These are phyloP conservation scores for Globisporangium acanthophoron DNA, from an alignment of 352 stramenopile species.

Conservation along the genomic window DNA sequence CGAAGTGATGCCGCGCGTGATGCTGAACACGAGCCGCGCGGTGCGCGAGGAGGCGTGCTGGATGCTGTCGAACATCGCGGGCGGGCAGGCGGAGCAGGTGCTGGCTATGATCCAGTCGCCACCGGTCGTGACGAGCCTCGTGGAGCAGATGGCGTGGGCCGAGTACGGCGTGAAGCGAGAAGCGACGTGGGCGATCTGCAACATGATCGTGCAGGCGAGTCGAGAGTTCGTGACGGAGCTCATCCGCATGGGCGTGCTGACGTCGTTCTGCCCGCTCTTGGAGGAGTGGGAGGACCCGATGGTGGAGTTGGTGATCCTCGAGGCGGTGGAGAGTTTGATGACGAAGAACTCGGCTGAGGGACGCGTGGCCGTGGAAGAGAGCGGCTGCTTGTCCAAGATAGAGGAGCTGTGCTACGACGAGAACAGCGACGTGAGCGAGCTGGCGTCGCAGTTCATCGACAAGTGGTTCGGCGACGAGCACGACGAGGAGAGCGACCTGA, in stretches of 20 bases:
- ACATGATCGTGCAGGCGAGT: conserved; percentile 73
- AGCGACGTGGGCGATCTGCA: conserved; percentile 84
- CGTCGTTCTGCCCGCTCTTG: conserved; percentile 63
- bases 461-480: conserved; percentile 63
- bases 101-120: conserved; percentile 68
- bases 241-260: conserved; percentile 66
- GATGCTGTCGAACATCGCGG: conserved; percentile 86
- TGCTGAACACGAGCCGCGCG: conserved; percentile 71
- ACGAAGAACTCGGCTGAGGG: conserved; percentile 58
- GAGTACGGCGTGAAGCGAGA: conserved; percentile 83
- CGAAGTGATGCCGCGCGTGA: conserved; percentile 76
- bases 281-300: conserved; percentile 85
- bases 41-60: conserved; percentile 83
- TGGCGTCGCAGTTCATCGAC: conserved; percentile 74
- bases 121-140: conserved; percentile 49
- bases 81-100: conserved; percentile 68
- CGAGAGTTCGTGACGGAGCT: conserved; percentile 55
- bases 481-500: conserved; percentile 40
- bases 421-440: conserved; percentile 74
- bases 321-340: conserved; percentile 69
- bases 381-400: conserved; percentile 68
- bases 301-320: conserved; percentile 82
- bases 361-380: conserved; percentile 71
- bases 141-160: conserved; percentile 86
- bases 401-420: conserved; percentile 80